Evolutionary conservation across 192 early-diverging fungal genomes (phyloP).

Genomic region (Backusella psychrophila): DNA sequence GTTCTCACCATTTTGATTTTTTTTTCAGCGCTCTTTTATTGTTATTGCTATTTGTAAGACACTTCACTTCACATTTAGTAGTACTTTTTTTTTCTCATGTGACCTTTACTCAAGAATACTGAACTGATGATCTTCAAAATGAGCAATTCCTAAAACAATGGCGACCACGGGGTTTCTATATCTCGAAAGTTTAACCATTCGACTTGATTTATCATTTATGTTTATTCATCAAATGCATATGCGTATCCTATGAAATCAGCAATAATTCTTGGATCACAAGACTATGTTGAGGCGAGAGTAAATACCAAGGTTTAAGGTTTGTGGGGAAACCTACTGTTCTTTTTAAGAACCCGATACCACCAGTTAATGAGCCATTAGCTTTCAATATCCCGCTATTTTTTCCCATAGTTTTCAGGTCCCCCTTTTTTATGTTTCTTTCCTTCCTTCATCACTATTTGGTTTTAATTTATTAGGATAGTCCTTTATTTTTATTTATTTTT

Average conservation of each 20-base stretch:
- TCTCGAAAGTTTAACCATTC: not conserved
- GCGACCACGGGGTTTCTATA: not conserved
- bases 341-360: slow-evolving; percentile 4
- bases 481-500: not conserved
- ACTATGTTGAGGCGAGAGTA: not conserved
- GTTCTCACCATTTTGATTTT: not conserved
- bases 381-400: slow-evolving; percentile 11
- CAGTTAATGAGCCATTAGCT: slow-evolving; percentile 4
- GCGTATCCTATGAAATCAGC: not conserved
- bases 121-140: not conserved
- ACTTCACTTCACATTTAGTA: not conserved
- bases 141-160: not conserved
- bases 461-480: not conserved
- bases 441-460: not conserved
- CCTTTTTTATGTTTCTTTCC: slow-evolving; percentile 4
- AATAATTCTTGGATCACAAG: not conserved
- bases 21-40: not conserved
- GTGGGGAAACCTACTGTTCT: not conserved
- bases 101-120: not conserved
- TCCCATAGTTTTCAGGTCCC: slow-evolving; percentile 15
- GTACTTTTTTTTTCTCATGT: not conserved
- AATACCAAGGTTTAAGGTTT: slow-evolving; percentile 1
- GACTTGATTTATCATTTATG: not conserved
- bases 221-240: no score
- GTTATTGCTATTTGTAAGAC: not conserved